These are phyloP conservation scores for Cystofilobasidium ferigula DNA, from an alignment of 768 basidiomycete species.

Conservation along the genomic window DNA sequence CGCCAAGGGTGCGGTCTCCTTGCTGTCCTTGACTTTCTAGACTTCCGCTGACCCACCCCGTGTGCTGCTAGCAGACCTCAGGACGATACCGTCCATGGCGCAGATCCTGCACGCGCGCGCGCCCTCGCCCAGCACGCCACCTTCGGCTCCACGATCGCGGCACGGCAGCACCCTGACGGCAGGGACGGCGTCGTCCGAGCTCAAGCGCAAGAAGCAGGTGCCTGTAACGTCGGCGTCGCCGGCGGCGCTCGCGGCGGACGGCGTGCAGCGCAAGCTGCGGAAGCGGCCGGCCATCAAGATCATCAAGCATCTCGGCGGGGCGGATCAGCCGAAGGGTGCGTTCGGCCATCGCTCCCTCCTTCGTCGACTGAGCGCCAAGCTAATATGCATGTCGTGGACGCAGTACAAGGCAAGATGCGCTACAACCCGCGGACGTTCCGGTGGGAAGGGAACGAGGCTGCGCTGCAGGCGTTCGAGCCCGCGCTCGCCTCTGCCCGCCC, in stretches of 20 bases:
- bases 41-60: neutral
- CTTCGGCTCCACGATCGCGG: neutral
- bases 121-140: neutral
- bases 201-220: slow-evolving; percentile 14
- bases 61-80: neutral
- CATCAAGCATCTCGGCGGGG: slow-evolving; percentile 1
- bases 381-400: neutral
- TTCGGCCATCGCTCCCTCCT: neutral
- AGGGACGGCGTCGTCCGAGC: slow-evolving; percentile 5
- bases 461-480: slow-evolving; percentile 76
- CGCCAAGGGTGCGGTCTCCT: neutral
- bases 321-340: slow-evolving; percentile 8
- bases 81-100: neutral
- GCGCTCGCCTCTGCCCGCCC: slow-evolving; percentile 70
- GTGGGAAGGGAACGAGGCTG: slow-evolving; percentile 96
- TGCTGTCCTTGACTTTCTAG: neutral
- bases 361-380: neutral
- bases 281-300: slow-evolving; percentile 8
- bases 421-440: slow-evolving; percentile 84
- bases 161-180: slow-evolving; percentile 3
- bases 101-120: neutral
- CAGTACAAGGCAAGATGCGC: slow-evolving; percentile 91
- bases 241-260: neutral
- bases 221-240: neutral
- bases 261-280: neutral